Base-by-base conservation (phyloP, 306 rosid genomes). In the Cucurbita argyrosperma region DNA sequence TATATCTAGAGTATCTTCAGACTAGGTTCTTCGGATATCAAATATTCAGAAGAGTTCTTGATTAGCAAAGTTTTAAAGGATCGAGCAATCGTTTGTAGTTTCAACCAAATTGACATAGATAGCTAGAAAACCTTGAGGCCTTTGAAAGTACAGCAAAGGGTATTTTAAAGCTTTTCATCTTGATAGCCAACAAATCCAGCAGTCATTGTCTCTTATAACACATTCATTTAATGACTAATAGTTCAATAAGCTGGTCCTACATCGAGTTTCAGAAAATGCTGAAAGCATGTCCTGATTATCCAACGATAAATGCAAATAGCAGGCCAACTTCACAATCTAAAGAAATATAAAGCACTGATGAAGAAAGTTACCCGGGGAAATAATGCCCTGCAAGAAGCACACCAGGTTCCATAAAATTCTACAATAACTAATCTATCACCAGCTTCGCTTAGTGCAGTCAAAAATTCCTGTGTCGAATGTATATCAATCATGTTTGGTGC, bases 331-430 rank as follows among this genome's bases (percentile, higher is more conserved):
- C 14, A 47, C 9, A 35, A 50, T 49, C 46, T 16, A 9, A 50
- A 50, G 3, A 23, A 23, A 68, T 47, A 47, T 51, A 70, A 70
- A 78, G 47, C 75, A 76, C 53, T 11, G 59, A 45, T 14, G 51
- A 62, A 61, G 21, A 16, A 23, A 10, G 45, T 74, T 81, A 95
- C 99, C 97, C 88, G 90, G 35, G 99, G 99, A 80, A 64, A 95
- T 80, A 95, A 90, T 54, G 97, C 99, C 77, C 99, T 87, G 87
- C 99, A 95, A 79, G 99, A 95, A 81, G 96, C 97, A 80, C 99
- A 91, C 99, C 97, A 95, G 51, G 97, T 95, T 57, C 99, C 99
- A 56, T 91, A 95, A 85, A 95, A 91, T 79, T 95, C 99, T 62
- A 91, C 97, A 81, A 95, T 84, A 62, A 95, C 97, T 81, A 95